Percentiles rank a stretch among this genome's conserved stretches.
These are phyloP conservation scores for Calonectria multiphialidica DNA, from an alignment of 2,329 filamentous ascomycete genomes.

Conservation along the genomic window DNA sequence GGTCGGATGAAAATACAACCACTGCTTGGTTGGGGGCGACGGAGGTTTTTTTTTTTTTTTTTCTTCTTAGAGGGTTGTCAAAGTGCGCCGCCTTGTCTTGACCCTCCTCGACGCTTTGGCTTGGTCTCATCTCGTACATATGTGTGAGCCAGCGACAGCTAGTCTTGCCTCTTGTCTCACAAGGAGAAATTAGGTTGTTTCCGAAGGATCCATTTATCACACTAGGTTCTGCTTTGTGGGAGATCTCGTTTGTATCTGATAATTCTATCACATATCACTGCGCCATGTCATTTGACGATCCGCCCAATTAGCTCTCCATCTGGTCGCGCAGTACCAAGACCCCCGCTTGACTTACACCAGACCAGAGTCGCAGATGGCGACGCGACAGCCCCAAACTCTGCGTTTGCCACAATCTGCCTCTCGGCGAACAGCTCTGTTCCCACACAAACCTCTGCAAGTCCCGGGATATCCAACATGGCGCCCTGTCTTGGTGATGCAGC, in stretches of 20 bases:
- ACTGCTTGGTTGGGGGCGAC: not conserved
- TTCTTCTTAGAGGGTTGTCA: not conserved
- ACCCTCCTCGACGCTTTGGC: no score
- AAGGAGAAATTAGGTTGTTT: slow-evolving; percentile 5
- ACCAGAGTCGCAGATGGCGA: not conserved
- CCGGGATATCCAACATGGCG: not conserved
- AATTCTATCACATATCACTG: slow-evolving; percentile 5
- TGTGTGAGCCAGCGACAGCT: not conserved
- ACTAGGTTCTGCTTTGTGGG: not conserved
- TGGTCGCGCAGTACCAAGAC: not conserved
- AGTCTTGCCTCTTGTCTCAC: not conserved
- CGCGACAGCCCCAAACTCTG: not conserved
- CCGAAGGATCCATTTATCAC: not conserved
- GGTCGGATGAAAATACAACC: not conserved
- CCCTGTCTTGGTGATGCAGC: not conserved
- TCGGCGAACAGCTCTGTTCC: not conserved
- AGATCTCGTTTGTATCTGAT: not conserved
- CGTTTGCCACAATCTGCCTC: not conserved
- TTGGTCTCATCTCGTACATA: not conserved
- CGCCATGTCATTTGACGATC: not conserved
- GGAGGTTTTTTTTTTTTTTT: no score
- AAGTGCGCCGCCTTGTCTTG: not conserved
- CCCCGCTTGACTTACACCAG: not conserved
- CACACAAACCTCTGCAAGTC: not conserved
- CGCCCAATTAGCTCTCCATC: not conserved